Evolutionary conservation across 2,329 filamentous ascomycete genomes (phyloP), one percentile per base, ranked within the genome.

Genomic region (Claviceps pazoutovae): DNA sequence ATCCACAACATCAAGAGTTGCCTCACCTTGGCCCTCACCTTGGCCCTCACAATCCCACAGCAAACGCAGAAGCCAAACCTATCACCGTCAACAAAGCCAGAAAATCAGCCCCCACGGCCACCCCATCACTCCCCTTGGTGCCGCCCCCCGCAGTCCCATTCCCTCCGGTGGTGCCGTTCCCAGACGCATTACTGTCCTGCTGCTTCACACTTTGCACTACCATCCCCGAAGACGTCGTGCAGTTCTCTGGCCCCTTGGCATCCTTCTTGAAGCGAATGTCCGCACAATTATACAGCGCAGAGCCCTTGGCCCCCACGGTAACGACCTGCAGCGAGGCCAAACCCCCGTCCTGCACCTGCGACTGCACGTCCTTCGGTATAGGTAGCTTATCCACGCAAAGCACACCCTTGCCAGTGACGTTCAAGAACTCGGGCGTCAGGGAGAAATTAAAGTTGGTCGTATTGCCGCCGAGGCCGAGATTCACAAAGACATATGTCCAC

Each of bases 221-320:
- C 45, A 86, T 69, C 37, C 74, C 76, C 3, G 61, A 60, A 0
- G 63, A 59, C 21, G 45, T 50, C 3, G 53, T 60, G 55, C 64
- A 65, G 53, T 66, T 65, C 26, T 68, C 62, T 6, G 75, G 69
- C 8, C 68, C 63, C 17, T 73, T 69, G 4, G 77, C 71, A 11
- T 69, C 68, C 49, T 70, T 68, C 36, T 73, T 75, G 68, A 90
- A 83, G 26, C 78, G 82, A 57, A 89, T 78, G 59, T 90, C 85
- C 61, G 84, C 82, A 65, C 86, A 90, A 66, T 83, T 85, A 67
- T 88, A 89, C 36, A 89, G 68, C 16, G 83, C 80, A 41, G 72
- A 74, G 19, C 72, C 75, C 4, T 69, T 70, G 21, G 76, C 71
- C 30, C 79, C 80, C 46, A 80, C 71, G 4, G 80, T 83, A 38